phyloP scores from a whole-genome alignment of 371 early-diverging fungal species.

The Circinella minor region DNA sequence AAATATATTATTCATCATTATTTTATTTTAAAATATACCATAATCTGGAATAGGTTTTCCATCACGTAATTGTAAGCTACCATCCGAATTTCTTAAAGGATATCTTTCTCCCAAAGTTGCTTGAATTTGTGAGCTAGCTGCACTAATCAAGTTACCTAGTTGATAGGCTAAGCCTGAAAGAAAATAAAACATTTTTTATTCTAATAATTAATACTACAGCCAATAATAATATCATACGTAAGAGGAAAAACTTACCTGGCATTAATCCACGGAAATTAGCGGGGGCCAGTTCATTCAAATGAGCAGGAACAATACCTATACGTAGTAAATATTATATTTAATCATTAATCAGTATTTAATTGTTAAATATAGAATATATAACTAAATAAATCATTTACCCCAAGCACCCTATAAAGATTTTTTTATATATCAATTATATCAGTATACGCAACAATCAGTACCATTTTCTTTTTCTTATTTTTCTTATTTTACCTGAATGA shows the following conservation, averaged over 20 bases:
- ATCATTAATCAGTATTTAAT: not conserved
- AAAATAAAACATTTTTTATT: not conserved
- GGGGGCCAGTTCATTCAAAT: constrained; percentile 72
- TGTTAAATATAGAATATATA: not conserved
- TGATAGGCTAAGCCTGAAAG: constrained; percentile 64
- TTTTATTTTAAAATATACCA: constrained; percentile 17
- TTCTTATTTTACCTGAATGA: constrained; percentile 44
- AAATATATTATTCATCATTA: not conserved
- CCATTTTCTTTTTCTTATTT: not conserved
- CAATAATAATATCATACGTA: too few relatives aligned
- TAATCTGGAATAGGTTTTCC: constrained; percentile 67
- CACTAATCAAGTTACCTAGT: constrained; percentile 70
- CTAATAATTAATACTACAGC: too few relatives aligned
- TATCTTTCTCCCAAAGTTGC: constrained; percentile 64
- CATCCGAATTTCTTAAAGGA: constrained; percentile 37
- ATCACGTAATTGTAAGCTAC: constrained; percentile 29
- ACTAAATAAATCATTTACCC: constrained; percentile 38
- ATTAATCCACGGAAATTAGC: constrained; percentile 67
- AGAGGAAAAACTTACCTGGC: constrained; percentile 37
- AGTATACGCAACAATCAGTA: not conserved
- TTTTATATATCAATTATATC: too few relatives aligned
- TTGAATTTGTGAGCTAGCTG: constrained; percentile 72
- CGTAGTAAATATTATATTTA: not conserved
- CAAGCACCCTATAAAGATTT: constrained; percentile 52
- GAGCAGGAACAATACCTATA: constrained; percentile 63